Evolutionary conservation across 441 rosid species (phyloP).

Genomic region (Aquilaria agallochum): DNA sequence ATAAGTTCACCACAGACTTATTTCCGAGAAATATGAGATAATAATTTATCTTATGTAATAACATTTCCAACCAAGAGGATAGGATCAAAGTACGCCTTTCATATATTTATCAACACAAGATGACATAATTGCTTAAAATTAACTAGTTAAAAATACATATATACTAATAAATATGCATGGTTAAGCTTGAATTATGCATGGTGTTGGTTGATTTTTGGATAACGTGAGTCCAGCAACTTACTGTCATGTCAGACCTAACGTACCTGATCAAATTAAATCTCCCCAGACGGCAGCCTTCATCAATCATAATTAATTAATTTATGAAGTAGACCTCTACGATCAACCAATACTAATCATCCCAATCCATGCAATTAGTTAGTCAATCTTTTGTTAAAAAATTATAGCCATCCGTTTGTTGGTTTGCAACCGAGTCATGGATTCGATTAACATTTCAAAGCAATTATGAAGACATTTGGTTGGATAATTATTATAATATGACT

Average conservation of each 20-base stretch:
- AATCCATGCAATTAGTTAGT: not conserved
- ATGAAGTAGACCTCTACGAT: constrained; percentile 4
- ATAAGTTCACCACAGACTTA: too few species aligned
- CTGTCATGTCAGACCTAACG: constrained; percentile 19
- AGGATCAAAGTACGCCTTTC: too few species aligned
- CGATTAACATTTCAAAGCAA: constrained; percentile 23
- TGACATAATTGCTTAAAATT: too few species aligned
- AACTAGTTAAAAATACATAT: too few species aligned
- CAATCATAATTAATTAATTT: constrained; percentile 3
- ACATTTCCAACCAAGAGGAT: too few species aligned
- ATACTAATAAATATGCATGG: too few species aligned
- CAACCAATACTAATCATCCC: not conserved
- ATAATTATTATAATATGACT: constrained; percentile 20
- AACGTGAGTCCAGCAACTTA: not conserved
- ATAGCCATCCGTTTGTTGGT: constrained; percentile 25
- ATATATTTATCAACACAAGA: too few species aligned
- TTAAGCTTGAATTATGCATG: too few species aligned
- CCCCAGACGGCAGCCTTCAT: not conserved
- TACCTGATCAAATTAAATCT: not conserved
- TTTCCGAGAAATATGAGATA: too few species aligned
- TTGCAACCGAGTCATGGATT: constrained; percentile 27
- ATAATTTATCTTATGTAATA: too few species aligned
- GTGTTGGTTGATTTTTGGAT: too few species aligned
- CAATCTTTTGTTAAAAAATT: too few species aligned
- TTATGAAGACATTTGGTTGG: constrained; percentile 28